Conservation (phyloP, 2,329 filamentous ascomycete species). For the Pseudocercospora fijiensis region DNA sequence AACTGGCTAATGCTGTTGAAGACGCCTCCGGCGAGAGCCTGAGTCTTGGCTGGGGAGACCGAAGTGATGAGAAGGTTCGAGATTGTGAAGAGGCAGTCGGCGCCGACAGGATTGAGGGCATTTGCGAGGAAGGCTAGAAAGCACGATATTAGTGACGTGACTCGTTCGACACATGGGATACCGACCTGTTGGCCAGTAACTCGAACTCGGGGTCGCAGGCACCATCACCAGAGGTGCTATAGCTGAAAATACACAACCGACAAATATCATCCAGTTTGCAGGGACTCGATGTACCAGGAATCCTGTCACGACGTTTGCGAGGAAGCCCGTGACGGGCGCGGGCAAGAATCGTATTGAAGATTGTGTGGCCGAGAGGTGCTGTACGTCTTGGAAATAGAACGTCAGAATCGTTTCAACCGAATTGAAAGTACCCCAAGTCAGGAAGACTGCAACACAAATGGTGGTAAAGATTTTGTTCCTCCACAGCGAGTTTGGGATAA, state of each 20-base stretch:
- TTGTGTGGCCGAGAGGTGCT: not conserved
- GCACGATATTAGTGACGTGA: not conserved
- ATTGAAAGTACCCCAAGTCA: not conserved
- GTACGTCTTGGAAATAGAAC: not conserved
- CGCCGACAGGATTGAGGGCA: not conserved
- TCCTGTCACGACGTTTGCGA: not conserved
- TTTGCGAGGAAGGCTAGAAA: not conserved
- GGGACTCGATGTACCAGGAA: not conserved
- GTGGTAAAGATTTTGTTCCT: not conserved
- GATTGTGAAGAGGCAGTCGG: conserved; percentile 43
- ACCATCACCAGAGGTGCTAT: not conserved
- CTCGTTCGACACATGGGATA: not conserved
- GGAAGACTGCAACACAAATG: not conserved
- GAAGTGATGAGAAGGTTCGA: conserved; percentile 46
- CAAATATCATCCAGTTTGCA: not conserved
- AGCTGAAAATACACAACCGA: not conserved
- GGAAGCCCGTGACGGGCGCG: not conserved
- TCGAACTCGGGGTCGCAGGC: not conserved
- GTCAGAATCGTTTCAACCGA: not conserved
- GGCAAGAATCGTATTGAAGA: not conserved
- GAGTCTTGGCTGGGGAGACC: conserved; percentile 43
- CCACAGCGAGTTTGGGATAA: not conserved
- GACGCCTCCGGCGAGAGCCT: conserved; percentile 48
- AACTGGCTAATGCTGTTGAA: conserved; percentile 49
- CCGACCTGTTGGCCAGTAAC: not conserved